Base-by-base conservation (phyloP, 495 filamentous ascomycete species). In the Penicillium chermesinum region DNA sequence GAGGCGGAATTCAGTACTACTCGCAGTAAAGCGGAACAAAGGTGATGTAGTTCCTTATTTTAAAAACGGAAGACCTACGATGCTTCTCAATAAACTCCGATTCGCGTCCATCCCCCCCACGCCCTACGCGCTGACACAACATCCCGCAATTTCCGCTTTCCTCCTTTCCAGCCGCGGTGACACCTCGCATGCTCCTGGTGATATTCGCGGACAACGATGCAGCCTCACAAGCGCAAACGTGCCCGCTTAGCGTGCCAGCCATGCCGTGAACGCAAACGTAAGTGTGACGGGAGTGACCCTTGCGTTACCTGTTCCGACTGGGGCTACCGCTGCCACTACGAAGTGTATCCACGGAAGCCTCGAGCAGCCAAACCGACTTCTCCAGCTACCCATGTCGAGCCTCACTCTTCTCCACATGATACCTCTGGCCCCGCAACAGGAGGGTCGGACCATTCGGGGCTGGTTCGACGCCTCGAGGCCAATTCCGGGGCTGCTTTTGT, bases 401-500 rank as follows among this genome's bases (percentile, higher is more conserved):
- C 46, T 8, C 32, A 14, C 13, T 38, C 47, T 17, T 39, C 53
- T 14, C 39, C 41, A 6, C 34, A 50, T 5, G 25, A 19, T 16
- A 9, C 5, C 8, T 7, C 36, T 7, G 20, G n/a, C 2, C 6
- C 32, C 7, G 39, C 7, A 15, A 18, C 44, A 15, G 17, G 44
- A 16, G 59, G 64, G 33, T 40, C 62, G 7, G 58, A 70, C 45
- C 56, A 64, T 4, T 46, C 59, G 17, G 54, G 62, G 49, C 42
- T 64, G 15, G 40, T 61, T 18, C 49, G 57, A 49, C 52, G 64
- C 8, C 60, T 78, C 3, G 66, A 71, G 14, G 66, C 73, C 13
- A 78, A 79, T 46, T 78, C 73, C 3, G 73, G 73, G 0, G 69
- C 77, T 1, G 76, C 76, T 0, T 79, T 78, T 48, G 70, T 75